Evolutionary conservation across 2,329 filamentous ascomycete genomes (phyloP), one percentile per base, ranked within the genome.

Genomic region (Pyrenochaeta sp.): DNA sequence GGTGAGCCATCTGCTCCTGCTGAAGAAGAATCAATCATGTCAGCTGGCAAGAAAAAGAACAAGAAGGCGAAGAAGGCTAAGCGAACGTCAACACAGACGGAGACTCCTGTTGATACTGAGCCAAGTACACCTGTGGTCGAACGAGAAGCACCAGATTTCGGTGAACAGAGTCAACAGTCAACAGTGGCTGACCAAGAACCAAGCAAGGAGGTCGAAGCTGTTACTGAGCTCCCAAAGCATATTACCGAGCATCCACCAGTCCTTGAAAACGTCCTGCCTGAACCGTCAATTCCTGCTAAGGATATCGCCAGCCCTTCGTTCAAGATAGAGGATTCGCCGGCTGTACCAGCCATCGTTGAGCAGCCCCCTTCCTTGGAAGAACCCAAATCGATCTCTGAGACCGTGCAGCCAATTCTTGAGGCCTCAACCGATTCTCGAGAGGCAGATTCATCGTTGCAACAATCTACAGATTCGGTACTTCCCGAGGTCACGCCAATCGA

Each of bases 61-160:
- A 67, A 66, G 36, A 68, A 65, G 35, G 40, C 21, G 3, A 66
- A 66, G 51, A 63, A 62, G 27, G 48, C 48, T 24, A 55, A 61
- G 26, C 57, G 44, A 3, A 58, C 55, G 36, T 63, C 53, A 27
- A 41, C 34, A 4, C 48, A 54, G 27, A 22, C 32, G 9, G 48
- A 45, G 19, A 51, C 49, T 2, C 41, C 44, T 6, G 32, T 52
- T 6, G 30, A 51, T 5, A 46, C 37, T 0, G 38, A 44, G 19
- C 41, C 46, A 3, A 46, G 19, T 15, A 44, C 32, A 9, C 43
- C 47, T 19, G 27, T 31, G 4, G 18, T 30, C 15, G 53, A 58
- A 19, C 34, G 32, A 13, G 19, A 34, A 5, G 19, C 47, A 11
- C 48, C 50, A 4, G n/a, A 39, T 10, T 13, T 30, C 20, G 14